Base-by-base conservation (phyloP, 192 early-diverging fungal genomes). In the Mortierella hygrophila region DNA sequence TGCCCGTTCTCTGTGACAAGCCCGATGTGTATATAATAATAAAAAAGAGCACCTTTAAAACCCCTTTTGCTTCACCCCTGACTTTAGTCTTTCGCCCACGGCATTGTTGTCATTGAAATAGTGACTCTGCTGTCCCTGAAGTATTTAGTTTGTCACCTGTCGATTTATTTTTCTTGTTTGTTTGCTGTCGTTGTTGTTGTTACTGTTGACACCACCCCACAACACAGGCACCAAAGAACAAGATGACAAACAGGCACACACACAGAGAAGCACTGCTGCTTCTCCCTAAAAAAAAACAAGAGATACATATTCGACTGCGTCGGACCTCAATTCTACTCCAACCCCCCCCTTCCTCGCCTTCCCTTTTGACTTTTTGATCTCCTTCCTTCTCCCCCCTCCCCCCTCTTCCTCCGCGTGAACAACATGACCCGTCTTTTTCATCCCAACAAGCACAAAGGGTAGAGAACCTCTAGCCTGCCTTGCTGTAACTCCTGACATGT, bases 321-420 rank as follows among this genome's bases (percentile, higher is more conserved):
- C 23, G 60, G 60, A 29, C 29, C 10, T 65, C 60, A 4, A 15
- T 65, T 65, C 60, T 32, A 65, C 60, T 65, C 29, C 29, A 65
- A 32, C 60, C 60, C n/a, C 35, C 35, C 29, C 60, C 15, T 65
- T 29, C 10, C 26, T 11, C 26, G 10, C 11, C 26, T 29, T 65
- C 60, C 9, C 55, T 57, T 18, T 46, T 46, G 44, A 46, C 44
- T 46, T 46, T 18, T 18, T 6, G 52, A 55, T 26, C 23, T 26
- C 55, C n/a, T 1, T 57, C 55, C 16, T 23, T 32, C 60, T 3
- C 23, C 55, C 15, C 16, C 65, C 26, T 68, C 15, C 29, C 23
- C 16, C n/a, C 35, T 70, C 18, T 57, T 57, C 55, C n/a, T 57
- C 55, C n/a, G 29, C 60, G 72, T 49, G 42, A 73, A 72, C 44